Percentiles rank a stretch among this genome's conserved stretches.
Evolutionary conservation across 2,329 filamentous ascomycete species (phyloP).

Genomic region (Hawksworthiomyces lignivorus): DNA sequence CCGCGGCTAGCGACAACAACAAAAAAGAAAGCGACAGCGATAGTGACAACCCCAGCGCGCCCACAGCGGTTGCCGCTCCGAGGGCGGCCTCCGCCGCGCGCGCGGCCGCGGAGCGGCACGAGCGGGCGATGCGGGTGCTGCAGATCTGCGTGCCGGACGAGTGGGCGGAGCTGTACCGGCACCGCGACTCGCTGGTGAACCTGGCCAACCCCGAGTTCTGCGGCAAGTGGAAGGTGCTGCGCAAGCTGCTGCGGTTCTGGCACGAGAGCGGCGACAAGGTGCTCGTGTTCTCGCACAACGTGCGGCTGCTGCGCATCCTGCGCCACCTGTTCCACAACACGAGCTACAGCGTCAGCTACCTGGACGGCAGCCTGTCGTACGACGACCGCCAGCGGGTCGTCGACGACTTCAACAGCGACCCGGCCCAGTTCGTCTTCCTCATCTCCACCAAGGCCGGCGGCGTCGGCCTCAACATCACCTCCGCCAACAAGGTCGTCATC

Average conservation of each 20-base stretch:
- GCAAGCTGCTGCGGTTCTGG: constrained; percentile 84
- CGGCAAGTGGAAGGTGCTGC: constrained; percentile 92
- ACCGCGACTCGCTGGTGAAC: constrained; percentile 70
- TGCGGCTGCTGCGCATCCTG: constrained; percentile 75
- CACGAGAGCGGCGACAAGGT: constrained; percentile 87
- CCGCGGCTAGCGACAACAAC: neutral
- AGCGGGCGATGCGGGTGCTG: constrained; percentile 68
- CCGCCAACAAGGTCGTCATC: constrained; percentile 95
- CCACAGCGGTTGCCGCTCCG: neutral
- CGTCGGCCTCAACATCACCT: constrained; percentile 91
- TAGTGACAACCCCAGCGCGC: neutral
- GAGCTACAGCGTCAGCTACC: constrained; percentile 81
- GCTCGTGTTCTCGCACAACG: constrained; percentile 88
- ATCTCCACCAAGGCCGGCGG: constrained; percentile 93
- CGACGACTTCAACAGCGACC: constrained; percentile 84
- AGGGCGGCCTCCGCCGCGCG: neutral
- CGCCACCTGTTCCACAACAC: constrained; percentile 81
- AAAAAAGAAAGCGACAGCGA: neutral
- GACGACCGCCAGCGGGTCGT: constrained; percentile 77
- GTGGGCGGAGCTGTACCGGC: constrained; percentile 67
- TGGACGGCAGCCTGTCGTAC: constrained; percentile 78
- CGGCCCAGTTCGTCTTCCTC: constrained; percentile 84
- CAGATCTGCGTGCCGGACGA: constrained; percentile 64
- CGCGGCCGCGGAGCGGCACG: constrained; percentile 53
- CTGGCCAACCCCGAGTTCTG: constrained; percentile 86